A percentile compares a stretch with the other conserved stretches of the same genome.
These are phyloP conservation scores for Arthrobotrys pseudoclavata DNA, from an alignment of 2,329 filamentous ascomycete species.

Conservation along the genomic window DNA sequence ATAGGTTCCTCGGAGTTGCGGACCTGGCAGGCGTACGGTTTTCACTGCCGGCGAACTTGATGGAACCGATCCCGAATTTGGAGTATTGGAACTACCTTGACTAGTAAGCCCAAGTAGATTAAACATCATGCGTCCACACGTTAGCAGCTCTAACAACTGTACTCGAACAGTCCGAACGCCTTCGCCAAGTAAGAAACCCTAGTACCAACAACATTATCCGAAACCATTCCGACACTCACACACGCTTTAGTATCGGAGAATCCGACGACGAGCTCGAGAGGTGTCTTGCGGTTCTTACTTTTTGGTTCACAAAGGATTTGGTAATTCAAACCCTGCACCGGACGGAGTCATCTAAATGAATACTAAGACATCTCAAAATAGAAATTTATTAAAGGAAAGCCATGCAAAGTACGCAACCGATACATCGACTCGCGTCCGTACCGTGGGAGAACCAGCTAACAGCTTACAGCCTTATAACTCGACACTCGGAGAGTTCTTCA, in stretches of 20 bases:
- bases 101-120: conserved; percentile 71
- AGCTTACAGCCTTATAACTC: conserved; percentile 84
- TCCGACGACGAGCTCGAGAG: conserved; percentile 91
- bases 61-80: conserved; percentile 96
- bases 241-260: conserved; percentile 77
- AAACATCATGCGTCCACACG: conserved; percentile 70
- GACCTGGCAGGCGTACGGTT: conserved; percentile 97
- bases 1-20: conserved; percentile 88
- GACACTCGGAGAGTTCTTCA: conserved; percentile 95
- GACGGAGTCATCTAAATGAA: neutral
- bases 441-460: conserved; percentile 8
- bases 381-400: conserved; percentile 98
- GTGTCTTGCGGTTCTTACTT: conserved; percentile 93
- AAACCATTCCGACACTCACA: conserved; percentile 2
- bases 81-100: conserved; percentile 99
- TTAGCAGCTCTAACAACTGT: conserved; percentile 11
- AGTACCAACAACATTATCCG: neutral
- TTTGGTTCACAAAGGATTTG: conserved; percentile 99
- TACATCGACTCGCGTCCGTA: neutral
- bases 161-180: conserved; percentile 42
- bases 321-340: conserved; percentile 65
- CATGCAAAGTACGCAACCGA: conserved; percentile 77
- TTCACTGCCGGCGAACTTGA: conserved; percentile 91
- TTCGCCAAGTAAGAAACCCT: conserved; percentile 51
- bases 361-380: conserved; percentile 64